Conservation (phyloP, 306 rosid genomes). For the Rosa lucieae region DNA sequence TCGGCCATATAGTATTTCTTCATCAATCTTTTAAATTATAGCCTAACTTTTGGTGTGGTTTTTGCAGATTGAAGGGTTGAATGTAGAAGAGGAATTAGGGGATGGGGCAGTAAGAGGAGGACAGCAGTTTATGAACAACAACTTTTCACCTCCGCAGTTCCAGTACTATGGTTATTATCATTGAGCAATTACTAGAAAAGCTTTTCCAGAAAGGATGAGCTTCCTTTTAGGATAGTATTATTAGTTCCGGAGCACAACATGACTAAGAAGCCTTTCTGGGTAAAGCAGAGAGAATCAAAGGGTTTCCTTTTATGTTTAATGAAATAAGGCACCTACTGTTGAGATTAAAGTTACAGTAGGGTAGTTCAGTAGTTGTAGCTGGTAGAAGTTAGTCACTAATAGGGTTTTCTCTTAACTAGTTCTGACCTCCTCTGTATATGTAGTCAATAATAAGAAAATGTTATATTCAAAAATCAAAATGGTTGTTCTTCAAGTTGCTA, state of each 20-base stretch:
- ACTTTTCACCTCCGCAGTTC: slow-evolving; percentile 43
- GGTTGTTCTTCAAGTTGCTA: neutral
- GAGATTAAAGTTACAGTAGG: slow-evolving; percentile 29
- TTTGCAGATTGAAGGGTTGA: slow-evolving; percentile 52
- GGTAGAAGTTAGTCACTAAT: slow-evolving; percentile 23
- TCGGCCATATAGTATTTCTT: neutral
- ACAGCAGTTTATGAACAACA: slow-evolving; percentile 35
- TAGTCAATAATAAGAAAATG: slow-evolving; percentile 2
- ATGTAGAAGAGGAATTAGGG: slow-evolving; percentile 46
- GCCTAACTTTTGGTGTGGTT: neutral
- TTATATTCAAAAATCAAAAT: neutral
- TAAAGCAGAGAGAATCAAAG: slow-evolving; percentile 19
- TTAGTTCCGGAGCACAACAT: slow-evolving; percentile 24
- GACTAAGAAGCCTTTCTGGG: slow-evolving; percentile 26
- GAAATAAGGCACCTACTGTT: slow-evolving; percentile 27
- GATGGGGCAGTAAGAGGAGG: slow-evolving; percentile 34
- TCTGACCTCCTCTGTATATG: slow-evolving; percentile 6
- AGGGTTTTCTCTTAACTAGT: neutral
- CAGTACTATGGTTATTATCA: slow-evolving; percentile 49
- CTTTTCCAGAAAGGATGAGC: slow-evolving; percentile 6
- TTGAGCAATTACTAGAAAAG: neutral
- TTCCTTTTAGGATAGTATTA: slow-evolving; percentile 18
- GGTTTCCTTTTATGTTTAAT: neutral
- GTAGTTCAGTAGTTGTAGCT: slow-evolving; percentile 33
- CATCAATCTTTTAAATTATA: neutral